Evolutionary conservation across 176 grass and related monocot genomes (phyloP).

Genomic region (Paspalum vaginatum): DNA sequence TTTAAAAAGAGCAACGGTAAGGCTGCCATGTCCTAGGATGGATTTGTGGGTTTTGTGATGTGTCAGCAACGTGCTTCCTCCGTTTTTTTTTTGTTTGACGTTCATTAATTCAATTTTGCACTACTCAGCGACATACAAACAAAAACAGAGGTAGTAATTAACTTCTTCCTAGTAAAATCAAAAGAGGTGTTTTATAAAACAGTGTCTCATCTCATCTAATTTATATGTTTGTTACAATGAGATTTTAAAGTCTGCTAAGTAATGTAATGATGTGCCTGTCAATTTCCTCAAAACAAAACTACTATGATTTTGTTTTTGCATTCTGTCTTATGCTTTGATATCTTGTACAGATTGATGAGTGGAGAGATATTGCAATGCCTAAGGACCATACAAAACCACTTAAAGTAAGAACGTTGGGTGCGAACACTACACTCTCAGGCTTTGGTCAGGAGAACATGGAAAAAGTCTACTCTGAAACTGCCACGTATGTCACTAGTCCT

Average conservation of each 20-base stretch:
- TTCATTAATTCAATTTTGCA: no score
- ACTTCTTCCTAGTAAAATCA: neutral
- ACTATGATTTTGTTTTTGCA: slow-evolving; percentile 30
- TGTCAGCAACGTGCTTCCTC: no score
- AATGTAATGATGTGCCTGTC: neutral
- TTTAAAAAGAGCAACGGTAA: neutral
- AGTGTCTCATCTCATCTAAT: slow-evolving; percentile 30
- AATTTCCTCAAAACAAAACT: neutral
- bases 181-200: slow-evolving; percentile 3
- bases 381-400: slow-evolving; percentile 69
- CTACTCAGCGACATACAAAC: no score
- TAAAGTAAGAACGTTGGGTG: slow-evolving; percentile 75
- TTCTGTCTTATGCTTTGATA: slow-evolving; percentile 32
- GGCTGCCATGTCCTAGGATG: neutral
- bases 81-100: no score
- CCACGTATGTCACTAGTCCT: slow-evolving; percentile 40
- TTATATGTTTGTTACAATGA: slow-evolving; percentile 14
- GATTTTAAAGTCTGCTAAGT: slow-evolving; percentile 20
- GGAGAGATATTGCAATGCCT: slow-evolving; percentile 88
- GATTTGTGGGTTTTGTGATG: neutral
- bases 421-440: slow-evolving; percentile 64
- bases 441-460: slow-evolving; percentile 82
- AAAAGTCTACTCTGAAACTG: slow-evolving; percentile 51
- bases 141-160: no score
- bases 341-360: slow-evolving; percentile 87